Base-by-base conservation (phyloP, 495 filamentous ascomycete genomes). In the Aspergillus ostianus region DNA sequence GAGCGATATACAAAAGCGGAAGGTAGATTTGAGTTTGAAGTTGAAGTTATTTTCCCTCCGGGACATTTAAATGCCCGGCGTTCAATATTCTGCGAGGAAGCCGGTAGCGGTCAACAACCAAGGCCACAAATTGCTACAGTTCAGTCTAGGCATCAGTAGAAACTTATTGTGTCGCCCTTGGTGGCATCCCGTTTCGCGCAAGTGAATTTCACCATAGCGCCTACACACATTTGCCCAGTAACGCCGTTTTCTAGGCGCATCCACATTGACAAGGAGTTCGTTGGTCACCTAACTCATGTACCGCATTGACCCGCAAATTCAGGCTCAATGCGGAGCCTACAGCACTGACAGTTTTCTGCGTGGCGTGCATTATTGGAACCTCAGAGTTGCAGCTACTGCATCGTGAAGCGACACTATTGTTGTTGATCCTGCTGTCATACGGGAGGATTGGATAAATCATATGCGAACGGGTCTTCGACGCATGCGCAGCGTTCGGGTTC, bases 381-480 rank as follows among this genome's bases (percentile, higher is more conserved):
- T 19, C 15, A 26, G 7, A 27, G 20, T 54, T 46, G 10, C 17
- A 44, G 50, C 19, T 54, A 26, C 52, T 57, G 55, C 27, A 17
- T 15, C n/a, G 21, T 6, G 18, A 32, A 1, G 13, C 1, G 20
- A 19, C 13, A 46, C 45, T 56, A 56, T 47, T 12, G 54, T 46
- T 56, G 44, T 29, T 32, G 54, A 19, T 47, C 44, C 36, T 47
- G 44, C 47, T 47, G 26, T 57, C 29, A 20, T 3, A 32, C 18
- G 4, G 9, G 13, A 3, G 18, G 29, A 57, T 50, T 29, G 5
- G 55, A 57, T 50, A 36, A 21, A 32, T 57, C 55, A 57, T 41
- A 57, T 23, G n/a, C 32, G 20, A 44, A 21, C 18, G 52, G 10
- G 19, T 12, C 27, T 45, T 46, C 18, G 19, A 9, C 36, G 36